Conservation (phyloP, 1,284 basidiomycete species). For the Trichosporon coremiiforme region DNA sequence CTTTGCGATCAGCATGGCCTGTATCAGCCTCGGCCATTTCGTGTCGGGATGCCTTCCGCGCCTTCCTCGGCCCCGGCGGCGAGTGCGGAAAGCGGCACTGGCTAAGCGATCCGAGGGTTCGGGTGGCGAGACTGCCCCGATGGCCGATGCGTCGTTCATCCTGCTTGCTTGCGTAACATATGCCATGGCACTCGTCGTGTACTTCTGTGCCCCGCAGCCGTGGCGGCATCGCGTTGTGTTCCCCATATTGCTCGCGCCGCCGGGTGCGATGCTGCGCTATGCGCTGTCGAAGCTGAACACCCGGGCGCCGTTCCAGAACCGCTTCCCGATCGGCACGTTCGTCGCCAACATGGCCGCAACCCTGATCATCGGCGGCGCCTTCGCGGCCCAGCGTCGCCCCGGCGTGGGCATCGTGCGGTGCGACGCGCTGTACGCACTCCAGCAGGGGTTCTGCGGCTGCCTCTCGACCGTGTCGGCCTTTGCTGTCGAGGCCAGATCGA, state of each 20-base stretch:
- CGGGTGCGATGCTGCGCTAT: conserved; percentile 84
- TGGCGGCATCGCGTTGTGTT: conserved; percentile 81
- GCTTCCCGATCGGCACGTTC: conserved; percentile 85
- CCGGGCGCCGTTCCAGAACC: conserved; percentile 57
- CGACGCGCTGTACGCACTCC: conserved; percentile 73
- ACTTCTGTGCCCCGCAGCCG: conserved; percentile 69
- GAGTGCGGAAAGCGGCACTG: conserved; percentile 34
- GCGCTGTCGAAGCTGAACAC: conserved; percentile 73
- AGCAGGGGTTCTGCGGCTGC: conserved; percentile 93
- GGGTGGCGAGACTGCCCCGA: conserved; percentile 28
- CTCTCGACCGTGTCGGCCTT: conserved; percentile 94
- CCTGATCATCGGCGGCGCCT: conserved; percentile 70
- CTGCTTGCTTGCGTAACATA: conserved; percentile 55
- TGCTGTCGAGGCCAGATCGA: conserved; percentile 71
- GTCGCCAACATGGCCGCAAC: conserved; percentile 79
- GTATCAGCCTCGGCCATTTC: conserved; percentile 46
- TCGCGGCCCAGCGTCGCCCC: conserved; percentile 67
- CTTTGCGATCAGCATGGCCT: conserved; percentile 65
- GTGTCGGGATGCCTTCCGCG: conserved; percentile 56
- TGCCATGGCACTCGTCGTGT: conserved; percentile 67
- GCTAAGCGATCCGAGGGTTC: conserved; percentile 35
- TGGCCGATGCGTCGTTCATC: conserved; percentile 48
- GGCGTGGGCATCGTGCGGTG: conserved; percentile 61
- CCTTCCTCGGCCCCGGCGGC: conserved; percentile 66
- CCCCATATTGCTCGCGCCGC: conserved; percentile 85